These are phyloP conservation scores for Monascus purpureus DNA, from an alignment of 495 filamentous ascomycete species.

Conservation along the genomic window DNA sequence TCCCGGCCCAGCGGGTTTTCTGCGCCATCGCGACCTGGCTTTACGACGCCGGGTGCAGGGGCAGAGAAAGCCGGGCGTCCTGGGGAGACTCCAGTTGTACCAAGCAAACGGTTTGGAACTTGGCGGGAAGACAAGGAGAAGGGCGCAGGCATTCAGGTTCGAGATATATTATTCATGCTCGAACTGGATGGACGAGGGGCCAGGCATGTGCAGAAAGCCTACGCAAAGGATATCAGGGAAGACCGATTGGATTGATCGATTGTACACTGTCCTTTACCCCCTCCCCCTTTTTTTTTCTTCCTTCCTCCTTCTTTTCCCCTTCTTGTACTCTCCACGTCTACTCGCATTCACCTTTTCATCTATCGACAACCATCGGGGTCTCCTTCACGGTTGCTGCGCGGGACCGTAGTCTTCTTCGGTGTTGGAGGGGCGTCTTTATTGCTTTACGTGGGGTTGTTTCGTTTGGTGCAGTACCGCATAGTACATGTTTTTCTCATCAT, in stretches of 20 bases:
- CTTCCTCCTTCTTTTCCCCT: conserved; percentile 6
- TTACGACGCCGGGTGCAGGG: conserved; percentile 19
- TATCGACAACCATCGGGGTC: conserved; percentile 1
- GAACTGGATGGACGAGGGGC: conserved; percentile 33
- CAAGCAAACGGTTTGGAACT: conserved; percentile 24
- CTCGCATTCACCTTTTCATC: conserved; percentile 1
- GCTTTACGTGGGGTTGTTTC: too few species aligned
- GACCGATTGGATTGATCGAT: conserved; percentile 22
- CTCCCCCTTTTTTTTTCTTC: conserved; percentile 7
- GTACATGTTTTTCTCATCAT: too few species aligned
- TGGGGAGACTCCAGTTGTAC: conserved; percentile 15
- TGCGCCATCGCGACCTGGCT: conserved; percentile 21
- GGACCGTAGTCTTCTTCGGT: conserved; percentile 13
- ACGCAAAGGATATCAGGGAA: conserved; percentile 30
- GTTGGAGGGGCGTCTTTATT: conserved; percentile 7
- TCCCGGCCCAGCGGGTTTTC: conserved; percentile 26
- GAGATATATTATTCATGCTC: conserved; percentile 37
- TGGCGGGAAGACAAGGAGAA: conserved; percentile 36
- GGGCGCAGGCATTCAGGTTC: conserved; percentile 32
- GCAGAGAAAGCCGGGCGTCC: conserved; percentile 17
- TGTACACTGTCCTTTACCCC: conserved; percentile 10
- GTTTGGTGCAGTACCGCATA: too few species aligned
- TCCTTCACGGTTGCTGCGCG: conserved; percentile 12
- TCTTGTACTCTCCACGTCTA: neutral
- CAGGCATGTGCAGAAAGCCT: conserved; percentile 31